Evolutionary conservation across 2,329 filamentous ascomycete species (phyloP).

Genomic region (Exserohilum rostratum): DNA sequence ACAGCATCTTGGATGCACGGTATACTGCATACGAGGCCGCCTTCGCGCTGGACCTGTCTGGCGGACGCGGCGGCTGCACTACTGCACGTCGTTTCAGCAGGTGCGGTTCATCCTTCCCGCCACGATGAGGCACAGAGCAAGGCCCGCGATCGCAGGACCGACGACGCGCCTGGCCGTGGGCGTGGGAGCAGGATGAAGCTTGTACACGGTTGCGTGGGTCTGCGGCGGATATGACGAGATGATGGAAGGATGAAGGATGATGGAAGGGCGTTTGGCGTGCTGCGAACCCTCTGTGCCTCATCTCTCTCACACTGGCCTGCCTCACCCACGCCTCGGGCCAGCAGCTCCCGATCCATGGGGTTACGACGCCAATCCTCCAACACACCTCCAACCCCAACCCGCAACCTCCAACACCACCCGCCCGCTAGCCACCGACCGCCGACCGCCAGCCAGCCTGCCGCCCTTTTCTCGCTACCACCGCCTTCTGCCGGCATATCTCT

Average conservation of each 20-base stretch:
- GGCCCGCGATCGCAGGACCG: conserved; percentile 9
- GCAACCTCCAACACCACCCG: background rate
- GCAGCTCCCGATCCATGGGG: conserved; percentile 6
- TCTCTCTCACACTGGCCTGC: background rate
- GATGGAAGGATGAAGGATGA: background rate
- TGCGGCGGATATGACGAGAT: too few relatives aligned
- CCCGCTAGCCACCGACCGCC: background rate
- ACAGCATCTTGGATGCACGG: too few relatives aligned
- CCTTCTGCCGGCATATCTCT: conserved; percentile 22
- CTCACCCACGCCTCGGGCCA: conserved; percentile 12
- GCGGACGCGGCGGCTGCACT: conserved; percentile 14
- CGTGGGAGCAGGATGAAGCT: too few relatives aligned
- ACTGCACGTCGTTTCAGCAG: conserved; percentile 25
- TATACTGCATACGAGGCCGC: too few relatives aligned
- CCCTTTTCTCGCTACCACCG: conserved; percentile 2
- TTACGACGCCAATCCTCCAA: background rate
- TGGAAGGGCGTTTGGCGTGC: too few relatives aligned
- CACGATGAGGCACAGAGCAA: conserved; percentile 5
- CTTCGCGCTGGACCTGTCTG: background rate
- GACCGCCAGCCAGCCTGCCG: background rate
- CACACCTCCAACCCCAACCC: too few relatives aligned
- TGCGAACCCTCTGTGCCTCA: too few relatives aligned
- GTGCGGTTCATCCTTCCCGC: conserved; percentile 27
- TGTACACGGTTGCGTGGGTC: too few relatives aligned
- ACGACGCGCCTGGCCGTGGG: background rate